A percentile compares a stretch with the other conserved stretches of the same genome.
Conservation (phyloP, 768 basidiomycete species). For the Boletus subcaerulescens region DNA sequence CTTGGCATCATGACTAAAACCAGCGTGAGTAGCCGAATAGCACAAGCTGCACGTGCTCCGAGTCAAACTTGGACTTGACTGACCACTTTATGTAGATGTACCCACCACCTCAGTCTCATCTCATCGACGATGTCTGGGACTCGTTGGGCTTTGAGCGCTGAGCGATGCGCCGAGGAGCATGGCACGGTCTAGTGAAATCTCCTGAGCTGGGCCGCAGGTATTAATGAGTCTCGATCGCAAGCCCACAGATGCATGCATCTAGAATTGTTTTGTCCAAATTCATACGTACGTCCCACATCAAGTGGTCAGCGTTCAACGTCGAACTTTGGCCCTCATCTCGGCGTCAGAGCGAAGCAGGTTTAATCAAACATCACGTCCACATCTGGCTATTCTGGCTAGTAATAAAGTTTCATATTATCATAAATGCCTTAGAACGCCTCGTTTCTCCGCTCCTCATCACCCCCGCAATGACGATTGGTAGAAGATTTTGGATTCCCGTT, state of each 20-base stretch:
- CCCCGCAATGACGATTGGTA: constrained; percentile 18
- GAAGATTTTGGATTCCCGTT: constrained; percentile 15
- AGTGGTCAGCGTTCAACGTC: constrained; percentile 5
- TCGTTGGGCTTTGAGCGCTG: constrained; percentile 7
- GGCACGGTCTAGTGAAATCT: constrained; percentile 4
- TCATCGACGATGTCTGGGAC: not conserved
- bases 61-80: not conserved
- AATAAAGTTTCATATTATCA: constrained; percentile 25
- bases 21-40: not conserved
- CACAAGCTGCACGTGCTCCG: constrained; percentile 1
- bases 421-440: constrained; percentile 9
- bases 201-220: constrained; percentile 4
- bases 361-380: constrained; percentile 2
- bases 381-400: not conserved
- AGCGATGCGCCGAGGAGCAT: constrained; percentile 1
- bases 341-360: constrained; percentile 23
- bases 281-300: constrained; percentile 6
- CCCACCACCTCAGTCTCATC: not conserved
- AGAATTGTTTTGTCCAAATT: constrained; percentile 7
- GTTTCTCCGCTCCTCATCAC: constrained; percentile 17
- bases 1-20: constrained; percentile 11
- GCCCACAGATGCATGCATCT: constrained; percentile 15
- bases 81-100: not conserved
- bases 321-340: constrained; percentile 21
- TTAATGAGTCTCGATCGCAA: constrained; percentile 17